phyloP scores from a whole-genome alignment of 768 basidiomycete species.

The Podaxis sp. region DNA sequence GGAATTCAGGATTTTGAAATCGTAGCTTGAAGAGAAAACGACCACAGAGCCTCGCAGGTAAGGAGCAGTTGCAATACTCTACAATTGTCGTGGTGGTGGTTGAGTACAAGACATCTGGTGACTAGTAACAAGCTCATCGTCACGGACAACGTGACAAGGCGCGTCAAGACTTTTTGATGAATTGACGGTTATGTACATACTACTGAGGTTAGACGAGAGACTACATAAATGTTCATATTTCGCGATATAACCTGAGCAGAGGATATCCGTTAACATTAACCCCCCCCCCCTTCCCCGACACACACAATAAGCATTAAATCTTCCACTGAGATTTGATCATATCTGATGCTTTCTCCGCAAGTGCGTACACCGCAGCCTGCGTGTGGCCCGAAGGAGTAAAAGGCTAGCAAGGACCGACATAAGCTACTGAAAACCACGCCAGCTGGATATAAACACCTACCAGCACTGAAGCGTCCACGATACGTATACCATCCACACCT shows the following conservation, averaged over 20 bases:
- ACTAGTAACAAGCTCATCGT: too few species aligned
- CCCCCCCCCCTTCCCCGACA: background rate
- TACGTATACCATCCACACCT: slow-evolving; percentile 27
- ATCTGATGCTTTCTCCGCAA: slow-evolving; percentile 31
- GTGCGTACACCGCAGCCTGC: slow-evolving; percentile 27
- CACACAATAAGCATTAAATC: background rate
- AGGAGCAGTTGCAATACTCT: too few species aligned
- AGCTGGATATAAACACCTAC: slow-evolving; percentile 18
- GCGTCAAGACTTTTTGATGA: too few species aligned
- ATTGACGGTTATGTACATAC: too few species aligned
- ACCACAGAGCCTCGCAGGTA: background rate
- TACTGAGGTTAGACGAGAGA: too few species aligned
- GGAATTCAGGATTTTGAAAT: background rate
- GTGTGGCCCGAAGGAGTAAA: slow-evolving; percentile 26
- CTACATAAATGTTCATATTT: too few species aligned
- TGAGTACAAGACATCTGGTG: too few species aligned
- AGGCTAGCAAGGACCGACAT: slow-evolving; percentile 13
- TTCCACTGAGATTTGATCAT: slow-evolving; percentile 23
- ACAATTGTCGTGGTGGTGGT: too few species aligned
- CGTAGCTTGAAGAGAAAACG: background rate
- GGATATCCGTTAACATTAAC: background rate
- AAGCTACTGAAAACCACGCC: background rate
- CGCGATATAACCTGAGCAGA: too few species aligned
- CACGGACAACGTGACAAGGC: too few species aligned
- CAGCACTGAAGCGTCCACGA: slow-evolving; percentile 33